Conservation (phyloP, 306 rosid genomes). For the Dalbergia oliveri region DNA sequence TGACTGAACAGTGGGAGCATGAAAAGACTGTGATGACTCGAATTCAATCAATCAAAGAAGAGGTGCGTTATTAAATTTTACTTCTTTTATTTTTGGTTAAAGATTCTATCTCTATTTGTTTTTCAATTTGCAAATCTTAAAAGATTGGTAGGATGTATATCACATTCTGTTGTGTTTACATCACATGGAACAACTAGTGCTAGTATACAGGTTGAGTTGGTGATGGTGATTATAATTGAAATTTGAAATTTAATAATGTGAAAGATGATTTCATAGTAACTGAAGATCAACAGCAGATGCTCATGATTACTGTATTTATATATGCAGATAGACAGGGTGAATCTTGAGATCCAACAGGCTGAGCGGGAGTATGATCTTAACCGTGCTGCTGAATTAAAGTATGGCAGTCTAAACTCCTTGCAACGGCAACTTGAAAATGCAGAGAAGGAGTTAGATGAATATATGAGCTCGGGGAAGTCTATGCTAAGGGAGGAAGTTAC, state of each 20-base stretch:
- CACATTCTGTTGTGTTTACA: slow-evolving; percentile 12
- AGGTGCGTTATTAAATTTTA: slow-evolving; percentile 54
- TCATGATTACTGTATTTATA: slow-evolving; percentile 32
- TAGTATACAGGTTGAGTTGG: slow-evolving; percentile 19
- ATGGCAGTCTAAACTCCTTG: slow-evolving; percentile 91
- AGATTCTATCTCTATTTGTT: not conserved
- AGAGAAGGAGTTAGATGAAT: slow-evolving; percentile 86
- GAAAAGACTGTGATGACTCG: slow-evolving; percentile 96
- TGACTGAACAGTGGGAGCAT: slow-evolving; percentile 97
- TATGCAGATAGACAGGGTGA: slow-evolving; percentile 88
- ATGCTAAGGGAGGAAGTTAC: slow-evolving; percentile 98
- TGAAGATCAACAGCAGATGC: slow-evolving; percentile 14
- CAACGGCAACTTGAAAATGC: slow-evolving; percentile 82
- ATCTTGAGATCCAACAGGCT: slow-evolving; percentile 98
- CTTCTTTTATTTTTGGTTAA: not conserved
- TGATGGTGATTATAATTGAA: slow-evolving; percentile 6
- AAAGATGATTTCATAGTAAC: slow-evolving; percentile 8
- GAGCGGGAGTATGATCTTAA: slow-evolving; percentile 97
- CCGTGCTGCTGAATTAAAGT: slow-evolving; percentile 94
- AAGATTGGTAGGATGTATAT: slow-evolving; percentile 12
- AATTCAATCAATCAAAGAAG: slow-evolving; percentile 97
- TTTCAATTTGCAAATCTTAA: not conserved
- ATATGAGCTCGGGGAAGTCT: slow-evolving; percentile 90
- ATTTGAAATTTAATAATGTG: not conserved
- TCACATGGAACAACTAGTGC: not conserved